Evolutionary conservation across 1,139 yeast genomes (phyloP).

Genomic region (Citeromyces siamensis): DNA sequence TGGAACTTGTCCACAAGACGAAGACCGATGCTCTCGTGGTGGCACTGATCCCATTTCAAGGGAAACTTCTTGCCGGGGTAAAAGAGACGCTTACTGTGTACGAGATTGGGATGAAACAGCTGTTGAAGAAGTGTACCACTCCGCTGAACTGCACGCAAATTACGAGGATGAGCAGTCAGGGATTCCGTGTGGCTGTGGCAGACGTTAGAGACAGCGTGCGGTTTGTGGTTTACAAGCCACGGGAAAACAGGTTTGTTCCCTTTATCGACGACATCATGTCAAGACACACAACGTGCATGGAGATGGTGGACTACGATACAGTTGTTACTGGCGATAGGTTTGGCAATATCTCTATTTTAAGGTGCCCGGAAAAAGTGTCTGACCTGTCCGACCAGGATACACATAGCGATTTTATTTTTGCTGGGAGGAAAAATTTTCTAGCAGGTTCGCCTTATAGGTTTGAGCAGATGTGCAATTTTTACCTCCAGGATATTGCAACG

Average conservation of each 20-base stretch:
- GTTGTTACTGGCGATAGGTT: slow-evolving; percentile 82
- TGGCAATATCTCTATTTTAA: slow-evolving; percentile 63
- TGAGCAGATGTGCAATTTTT: slow-evolving; percentile 44
- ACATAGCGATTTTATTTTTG: slow-evolving; percentile 24
- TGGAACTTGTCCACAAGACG: slow-evolving; percentile 53
- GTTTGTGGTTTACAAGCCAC: slow-evolving; percentile 38
- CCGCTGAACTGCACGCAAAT: slow-evolving; percentile 28
- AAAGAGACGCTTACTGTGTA: slow-evolving; percentile 44
- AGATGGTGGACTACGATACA: slow-evolving; percentile 61
- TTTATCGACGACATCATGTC: slow-evolving; percentile 61
- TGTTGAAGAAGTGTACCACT: slow-evolving; percentile 51
- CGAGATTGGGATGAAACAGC: slow-evolving; percentile 70
- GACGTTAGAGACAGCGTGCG: slow-evolving; percentile 58
- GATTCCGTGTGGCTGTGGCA: slow-evolving; percentile 52
- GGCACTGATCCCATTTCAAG: slow-evolving; percentile 45
- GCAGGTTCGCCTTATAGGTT: slow-evolving; percentile 41
- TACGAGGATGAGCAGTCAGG: slow-evolving; percentile 37
- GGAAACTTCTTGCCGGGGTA: slow-evolving; percentile 48
- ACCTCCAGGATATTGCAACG: slow-evolving; percentile 60
- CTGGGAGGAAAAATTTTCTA: slow-evolving; percentile 27
- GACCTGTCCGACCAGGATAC: slow-evolving; percentile 36
- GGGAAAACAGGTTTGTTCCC: slow-evolving; percentile 40
- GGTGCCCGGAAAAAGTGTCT: slow-evolving; percentile 38
- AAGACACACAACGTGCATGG: slow-evolving; percentile 52
- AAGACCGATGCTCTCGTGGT: slow-evolving; percentile 34